Base-by-base conservation (phyloP, 2,329 filamentous ascomycete species). In the Claviceps africana region DNA sequence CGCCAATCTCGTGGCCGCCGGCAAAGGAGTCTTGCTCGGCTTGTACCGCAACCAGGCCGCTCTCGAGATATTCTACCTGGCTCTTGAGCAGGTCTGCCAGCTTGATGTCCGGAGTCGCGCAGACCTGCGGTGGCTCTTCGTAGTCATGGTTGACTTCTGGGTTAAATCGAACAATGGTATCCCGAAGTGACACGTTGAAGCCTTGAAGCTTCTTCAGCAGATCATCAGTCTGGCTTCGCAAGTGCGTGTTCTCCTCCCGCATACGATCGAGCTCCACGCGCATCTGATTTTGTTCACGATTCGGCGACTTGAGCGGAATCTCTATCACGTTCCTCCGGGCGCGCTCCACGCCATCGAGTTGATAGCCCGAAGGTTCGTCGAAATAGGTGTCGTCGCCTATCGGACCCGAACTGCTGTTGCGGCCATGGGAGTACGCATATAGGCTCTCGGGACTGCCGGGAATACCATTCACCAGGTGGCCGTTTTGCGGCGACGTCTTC, bases 401-500 rank as follows among this genome's bases (percentile, higher is more conserved):
- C 19, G 73, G 71, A 35, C 80, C 78, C 56, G 79, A 62, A 15
- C 11, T 35, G 59, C 79, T 82, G 54, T 78, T 77, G 49, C 78
- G 74, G 48, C 76, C 76, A 60, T 81, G 77, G 13, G 80, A 75
- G 59, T 82, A 85, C 1, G 81, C 82, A 60, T 87, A 84, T 56
- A 88, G 78, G 69, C 84, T 89, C 63, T 88, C 85, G 8, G 85
- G 85, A 60, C 84, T 89, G 51, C 84, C 82, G 6, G 85, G 85
- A 56, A 87, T 80, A 21, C 77, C 79, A 52, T 78, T 77, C 42
- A 72, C 63, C 7, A 70, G 62, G 46, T 70, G 68, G 1, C 65
- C 64, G 35, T 65, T 67, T 2, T 70, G 67, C 49, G 73, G 69
- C 8, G 71, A 65, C 3, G 69, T 60, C 51, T 71, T 71, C 58